Base-by-base conservation (phyloP, 768 basidiomycete species). In the Cyathus striatus region DNA sequence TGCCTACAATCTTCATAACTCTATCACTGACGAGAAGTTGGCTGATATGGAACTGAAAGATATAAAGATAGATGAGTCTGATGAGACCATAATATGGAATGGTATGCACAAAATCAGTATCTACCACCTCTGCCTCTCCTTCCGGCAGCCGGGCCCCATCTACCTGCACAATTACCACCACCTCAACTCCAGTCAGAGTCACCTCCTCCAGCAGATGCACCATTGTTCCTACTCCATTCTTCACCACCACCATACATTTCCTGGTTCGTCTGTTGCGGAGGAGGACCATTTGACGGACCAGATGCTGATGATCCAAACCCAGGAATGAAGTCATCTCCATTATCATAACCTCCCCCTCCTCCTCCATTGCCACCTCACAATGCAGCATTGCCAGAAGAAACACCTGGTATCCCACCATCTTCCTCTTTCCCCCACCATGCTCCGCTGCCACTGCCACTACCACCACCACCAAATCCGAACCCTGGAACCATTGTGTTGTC, bases 401-500 rank as follows among this genome's bases (percentile, higher is more conserved):
- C n/a, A n/a, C n/a, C n/a, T n/a, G n/a, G n/a, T n/a, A n/a, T n/a
- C n/a, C n/a, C 45, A 14, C 51, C 59, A 7, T 75, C 72, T 45
- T 75, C 73, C 5, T 74, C 72, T 45, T 70, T 68, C 14, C 65
- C 65, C 73, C 73, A 70, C 72, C 72, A 71, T 27, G 48, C 50
- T 25, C 47, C 60, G 47, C n/a, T n/a, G n/a, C n/a, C n/a, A n/a
- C n/a, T n/a, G n/a, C n/a, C n/a, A n/a, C 43, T 56, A 10, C 52
- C 59, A 21, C 57, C 60, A 1, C 59, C 64, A 0, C 63, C 67
- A 23, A 66, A 69, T 23, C 80, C 78, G 48, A 91, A 82, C 6
- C 90, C 89, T 21, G 88, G 87, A 1, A 88, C 81, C 69, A 81
- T 76, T 45, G 56, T 71, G 18, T 84, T 86, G 36, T 86, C 86